phyloP scores from a whole-genome alignment of 768 basidiomycete genomes.

The Crepidotus variabilis region DNA sequence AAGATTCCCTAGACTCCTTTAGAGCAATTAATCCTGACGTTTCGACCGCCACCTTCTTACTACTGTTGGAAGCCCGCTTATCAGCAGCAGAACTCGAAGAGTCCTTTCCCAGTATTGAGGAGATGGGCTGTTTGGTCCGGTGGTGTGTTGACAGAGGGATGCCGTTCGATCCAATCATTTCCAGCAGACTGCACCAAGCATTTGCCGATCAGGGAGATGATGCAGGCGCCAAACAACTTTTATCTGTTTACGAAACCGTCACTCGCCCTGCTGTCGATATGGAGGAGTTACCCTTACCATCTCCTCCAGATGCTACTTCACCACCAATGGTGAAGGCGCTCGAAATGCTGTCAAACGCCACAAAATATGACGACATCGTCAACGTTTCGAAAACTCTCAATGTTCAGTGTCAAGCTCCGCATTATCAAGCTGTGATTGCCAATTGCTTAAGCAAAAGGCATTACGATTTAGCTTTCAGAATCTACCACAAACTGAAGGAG shows the following conservation, averaged over 20 bases:
- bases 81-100: slow-evolving; percentile 23
- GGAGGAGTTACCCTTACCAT: not conserved
- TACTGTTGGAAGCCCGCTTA: slow-evolving; percentile 44
- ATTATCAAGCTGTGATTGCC: slow-evolving; percentile 54
- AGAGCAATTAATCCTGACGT: slow-evolving; percentile 37
- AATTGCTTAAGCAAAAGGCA: slow-evolving; percentile 42
- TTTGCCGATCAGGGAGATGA: slow-evolving; percentile 37
- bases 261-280: slow-evolving; percentile 13
- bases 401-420: slow-evolving; percentile 34
- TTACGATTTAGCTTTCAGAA: slow-evolving; percentile 35
- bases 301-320: not conserved
- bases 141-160: slow-evolving; percentile 43
- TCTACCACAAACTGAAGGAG: slow-evolving; percentile 45
- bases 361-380: slow-evolving; percentile 35
- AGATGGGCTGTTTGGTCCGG: slow-evolving; percentile 39
- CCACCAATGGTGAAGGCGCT: not conserved
- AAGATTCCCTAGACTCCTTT: slow-evolving; percentile 25
- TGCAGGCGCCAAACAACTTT: slow-evolving; percentile 33
- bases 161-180: slow-evolving; percentile 39
- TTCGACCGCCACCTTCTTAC: slow-evolving; percentile 41
- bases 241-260: slow-evolving; percentile 28
- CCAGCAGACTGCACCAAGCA: slow-evolving; percentile 34
- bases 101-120: slow-evolving; percentile 24
- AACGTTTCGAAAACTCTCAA: slow-evolving; percentile 37
- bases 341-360: slow-evolving; percentile 38